phyloP scores from a whole-genome alignment of 768 basidiomycete genomes.

The Lentinus tigrinus region DNA sequence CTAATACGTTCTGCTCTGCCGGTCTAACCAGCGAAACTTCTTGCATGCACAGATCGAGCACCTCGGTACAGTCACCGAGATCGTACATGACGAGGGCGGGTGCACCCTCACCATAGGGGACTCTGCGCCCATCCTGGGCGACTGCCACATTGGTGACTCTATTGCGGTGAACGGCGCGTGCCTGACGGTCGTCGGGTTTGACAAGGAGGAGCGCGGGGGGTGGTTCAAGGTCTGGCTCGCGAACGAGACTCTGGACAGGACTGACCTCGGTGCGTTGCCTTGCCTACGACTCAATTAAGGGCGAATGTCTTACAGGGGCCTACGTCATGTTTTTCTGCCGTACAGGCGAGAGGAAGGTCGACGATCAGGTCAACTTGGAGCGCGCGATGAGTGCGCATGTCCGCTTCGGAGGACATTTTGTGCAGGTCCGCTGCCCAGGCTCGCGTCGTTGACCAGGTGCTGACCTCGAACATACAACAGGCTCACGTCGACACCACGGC shows the following conservation, averaged over 20 bases:
- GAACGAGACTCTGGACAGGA: slow-evolving; percentile 89
- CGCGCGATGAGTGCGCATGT: slow-evolving; percentile 91
- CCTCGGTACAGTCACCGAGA: slow-evolving; percentile 68
- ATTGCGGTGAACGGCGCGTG: slow-evolving; percentile 83
- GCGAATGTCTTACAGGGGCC: background rate
- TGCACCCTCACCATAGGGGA: slow-evolving; percentile 80
- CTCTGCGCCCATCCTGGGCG: slow-evolving; percentile 70
- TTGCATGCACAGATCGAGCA: slow-evolving; percentile 81
- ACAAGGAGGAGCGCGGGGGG: slow-evolving; percentile 57
- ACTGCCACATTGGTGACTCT: slow-evolving; percentile 93
- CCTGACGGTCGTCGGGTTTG: slow-evolving; percentile 87
- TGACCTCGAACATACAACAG: slow-evolving; percentile 37
- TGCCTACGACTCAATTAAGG: background rate
- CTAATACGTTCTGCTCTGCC: background rate
- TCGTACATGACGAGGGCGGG: slow-evolving; percentile 67
- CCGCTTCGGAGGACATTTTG: slow-evolving; percentile 96
- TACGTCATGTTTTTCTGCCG: background rate
- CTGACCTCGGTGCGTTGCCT: slow-evolving; percentile 72
- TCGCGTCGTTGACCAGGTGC: background rate
- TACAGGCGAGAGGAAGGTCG: slow-evolving; percentile 73
- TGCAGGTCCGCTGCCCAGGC: slow-evolving; percentile 62
- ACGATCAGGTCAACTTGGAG: slow-evolving; percentile 87
- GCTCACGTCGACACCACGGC: slow-evolving; percentile 94
- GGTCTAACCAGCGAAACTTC: slow-evolving; percentile 9
- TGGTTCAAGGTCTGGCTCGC: slow-evolving; percentile 95